These are phyloP conservation scores for Phytophthora citricola DNA, from an alignment of 352 stramenopile genomes.

Conservation along the genomic window DNA sequence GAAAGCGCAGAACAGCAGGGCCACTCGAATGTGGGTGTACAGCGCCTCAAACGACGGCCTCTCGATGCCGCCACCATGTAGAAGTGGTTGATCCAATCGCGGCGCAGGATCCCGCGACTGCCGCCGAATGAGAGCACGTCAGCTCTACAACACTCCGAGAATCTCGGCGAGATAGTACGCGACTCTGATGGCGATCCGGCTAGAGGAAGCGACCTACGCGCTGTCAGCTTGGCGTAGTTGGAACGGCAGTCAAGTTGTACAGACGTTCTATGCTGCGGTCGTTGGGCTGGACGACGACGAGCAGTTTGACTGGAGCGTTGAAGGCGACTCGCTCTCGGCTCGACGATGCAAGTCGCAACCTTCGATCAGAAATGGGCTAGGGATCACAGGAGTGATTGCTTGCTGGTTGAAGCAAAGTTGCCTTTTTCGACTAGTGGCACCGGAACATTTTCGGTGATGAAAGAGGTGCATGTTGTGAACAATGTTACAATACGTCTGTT, in stretches of 20 bases:
- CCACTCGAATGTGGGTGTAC: constrained; percentile 7
- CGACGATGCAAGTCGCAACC: constrained; percentile 9
- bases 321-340: background rate
- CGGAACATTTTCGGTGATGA: constrained; percentile 1
- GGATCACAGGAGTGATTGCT: constrained; percentile 9
- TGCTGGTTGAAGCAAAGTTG: constrained; percentile 9
- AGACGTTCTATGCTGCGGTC: constrained; percentile 3
- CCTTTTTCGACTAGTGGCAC: constrained; percentile 17
- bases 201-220: background rate
- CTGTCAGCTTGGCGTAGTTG: constrained; percentile 13
- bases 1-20: constrained; percentile 24
- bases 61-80: constrained; percentile 10
- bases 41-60: constrained; percentile 7
- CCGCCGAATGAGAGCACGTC: constrained; percentile 21
- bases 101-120: constrained; percentile 5
- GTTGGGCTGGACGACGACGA: background rate
- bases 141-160: constrained; percentile 7
- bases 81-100: constrained; percentile 21
- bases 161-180: constrained; percentile 7
- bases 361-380: constrained; percentile 29
- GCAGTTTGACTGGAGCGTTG: background rate
- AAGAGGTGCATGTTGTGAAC: constrained; percentile 4
- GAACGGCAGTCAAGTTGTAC: constrained; percentile 3
- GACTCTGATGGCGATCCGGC: background rate
- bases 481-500: constrained; percentile 9